Evolutionary conservation across 306 rosid genomes (phyloP).

Genomic region (Prunus armeniaca): DNA sequence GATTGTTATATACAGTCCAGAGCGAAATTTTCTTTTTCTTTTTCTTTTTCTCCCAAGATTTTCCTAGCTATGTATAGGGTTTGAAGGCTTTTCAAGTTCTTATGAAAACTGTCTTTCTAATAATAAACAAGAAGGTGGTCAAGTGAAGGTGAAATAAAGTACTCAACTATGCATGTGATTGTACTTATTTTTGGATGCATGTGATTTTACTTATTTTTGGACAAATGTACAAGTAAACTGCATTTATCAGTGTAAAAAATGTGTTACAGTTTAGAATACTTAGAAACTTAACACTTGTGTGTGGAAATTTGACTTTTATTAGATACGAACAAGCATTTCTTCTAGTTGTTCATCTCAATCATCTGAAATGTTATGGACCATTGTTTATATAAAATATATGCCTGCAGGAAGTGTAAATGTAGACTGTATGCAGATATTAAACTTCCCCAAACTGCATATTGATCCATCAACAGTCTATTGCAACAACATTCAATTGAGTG

Average conservation of each 20-base stretch:
- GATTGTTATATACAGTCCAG: neutral
- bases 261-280: neutral
- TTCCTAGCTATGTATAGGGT: neutral
- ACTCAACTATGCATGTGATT: neutral
- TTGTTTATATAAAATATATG: neutral
- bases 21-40: neutral
- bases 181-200: neutral
- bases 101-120: neutral
- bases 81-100: neutral
- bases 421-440: neutral
- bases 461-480: neutral
- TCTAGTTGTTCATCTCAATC: neutral
- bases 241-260: neutral
- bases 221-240: conserved; percentile 1
- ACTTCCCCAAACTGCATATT: neutral
- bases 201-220: neutral
- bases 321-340: neutral
- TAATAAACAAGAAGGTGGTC: neutral
- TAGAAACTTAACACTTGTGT: neutral
- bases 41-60: neutral
- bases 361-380: neutral
- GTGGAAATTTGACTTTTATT: neutral
- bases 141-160: neutral
- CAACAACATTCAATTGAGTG: conserved; percentile 1
- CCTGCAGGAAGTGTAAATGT: neutral